Evolutionary conservation across 108 stramenopile species (phyloP), one percentile per base, ranked within the genome.

Genomic region (Fragilaria crotonensis): DNA sequence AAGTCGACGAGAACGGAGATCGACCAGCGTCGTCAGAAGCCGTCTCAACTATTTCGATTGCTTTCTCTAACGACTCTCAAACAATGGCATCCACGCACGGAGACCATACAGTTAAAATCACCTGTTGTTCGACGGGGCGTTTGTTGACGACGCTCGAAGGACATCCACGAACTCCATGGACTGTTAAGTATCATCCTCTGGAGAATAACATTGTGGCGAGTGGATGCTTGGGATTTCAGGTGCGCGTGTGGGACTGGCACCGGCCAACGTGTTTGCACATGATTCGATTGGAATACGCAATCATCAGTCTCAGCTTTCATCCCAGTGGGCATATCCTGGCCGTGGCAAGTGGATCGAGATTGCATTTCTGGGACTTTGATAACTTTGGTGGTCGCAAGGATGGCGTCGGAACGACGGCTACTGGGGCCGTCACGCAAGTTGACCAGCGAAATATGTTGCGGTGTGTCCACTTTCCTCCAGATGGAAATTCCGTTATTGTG

Each of bases 91-190:
- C 89, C 1, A 97, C 98, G 17, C 98, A 99, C 51, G 98, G 98
- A 2, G 98, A 99, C 67, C 98, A 99, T 71, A 96, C 96, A n/a
- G 95, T 99, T 47, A 99, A 99, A 68, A 89, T 99, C 21, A 76
- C 95, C 0, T 79, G 75, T 48, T 84, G 77, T 25, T 31, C 52
- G 30, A 83, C 83, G 18, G 87, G 90, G 7, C 61, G 51, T 46
- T 52, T 95, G 5, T 49, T 89, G 9, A 73, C 85, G 28, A 72
- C 75, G 1, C 69, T 98, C 17, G 74, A 75, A 20, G 98, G 98
- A 5, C 98, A 99, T 77, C 90, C 95, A 0, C 85, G 98, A 5
- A 99, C 98, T 2, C 98, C 98, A 0, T 99, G 98, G 98, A 97
- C 96, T 17, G 96, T 97, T 60, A 94, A 94, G 62, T 99, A 82